Evolutionary conservation across 1,284 basidiomycete genomes (phyloP).

Genomic region (Trichosporon ovoides): DNA sequence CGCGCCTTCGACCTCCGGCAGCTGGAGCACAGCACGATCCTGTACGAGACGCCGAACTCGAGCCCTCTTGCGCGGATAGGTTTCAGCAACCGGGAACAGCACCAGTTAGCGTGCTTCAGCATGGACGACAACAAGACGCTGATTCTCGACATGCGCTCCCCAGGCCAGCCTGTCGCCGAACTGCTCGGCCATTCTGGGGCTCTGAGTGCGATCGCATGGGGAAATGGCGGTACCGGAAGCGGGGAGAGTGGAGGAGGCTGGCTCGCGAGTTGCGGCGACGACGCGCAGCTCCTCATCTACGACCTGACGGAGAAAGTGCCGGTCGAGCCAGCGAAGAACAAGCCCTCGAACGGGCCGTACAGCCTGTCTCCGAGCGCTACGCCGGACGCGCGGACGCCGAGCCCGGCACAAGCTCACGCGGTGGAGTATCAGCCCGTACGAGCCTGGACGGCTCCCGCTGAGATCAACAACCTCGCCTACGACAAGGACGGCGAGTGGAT

Average conservation of each 20-base stretch:
- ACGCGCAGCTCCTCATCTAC: conserved; percentile 84
- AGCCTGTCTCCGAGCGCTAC: conserved; percentile 53
- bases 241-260: conserved; percentile 62
- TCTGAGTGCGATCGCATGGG: conserved; percentile 83
- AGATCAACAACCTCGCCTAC: conserved; percentile 84
- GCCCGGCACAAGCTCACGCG: conserved; percentile 26
- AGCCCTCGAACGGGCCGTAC: conserved; percentile 12
- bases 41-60: conserved; percentile 78
- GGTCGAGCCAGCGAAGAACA: conserved; percentile 11
- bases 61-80: conserved; percentile 76
- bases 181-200: conserved; percentile 64
- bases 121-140: conserved; percentile 78
- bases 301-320: conserved; percentile 57
- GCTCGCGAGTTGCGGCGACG: conserved; percentile 80
- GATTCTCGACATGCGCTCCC: conserved; percentile 88
- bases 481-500: conserved; percentile 69
- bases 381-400: conserved; percentile 62
- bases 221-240: conserved; percentile 50
- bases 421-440: conserved; percentile 65
- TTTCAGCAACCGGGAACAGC: conserved; percentile 54
- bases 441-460: conserved; percentile 71
- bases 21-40: conserved; percentile 95
- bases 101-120: conserved; percentile 48
- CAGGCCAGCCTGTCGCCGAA: conserved; percentile 87
- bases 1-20: conserved; percentile 94